A percentile compares a stretch with the other conserved stretches of the same genome.
Evolutionary conservation across 2,329 filamentous ascomycete genomes (phyloP).

Genomic region (Aspergillus novoparasiticus): DNA sequence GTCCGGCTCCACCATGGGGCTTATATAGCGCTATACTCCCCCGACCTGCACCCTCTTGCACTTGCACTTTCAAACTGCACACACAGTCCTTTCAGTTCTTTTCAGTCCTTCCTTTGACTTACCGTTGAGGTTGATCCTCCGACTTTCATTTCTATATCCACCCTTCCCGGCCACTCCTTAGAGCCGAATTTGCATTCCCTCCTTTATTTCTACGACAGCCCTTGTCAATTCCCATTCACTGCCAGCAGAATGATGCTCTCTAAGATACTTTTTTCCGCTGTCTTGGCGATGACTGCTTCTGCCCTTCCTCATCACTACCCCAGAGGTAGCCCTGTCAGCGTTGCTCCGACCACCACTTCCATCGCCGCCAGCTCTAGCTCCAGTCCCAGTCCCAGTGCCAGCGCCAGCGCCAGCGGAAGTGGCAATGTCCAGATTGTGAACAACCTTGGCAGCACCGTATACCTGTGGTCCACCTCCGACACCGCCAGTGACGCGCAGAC

Average conservation of each 20-base stretch:
- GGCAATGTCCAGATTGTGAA: constrained; percentile 30
- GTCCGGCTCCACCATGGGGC: neutral
- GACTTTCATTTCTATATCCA: neutral
- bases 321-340: constrained; percentile 5
- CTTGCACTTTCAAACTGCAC: neutral
- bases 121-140: neutral
- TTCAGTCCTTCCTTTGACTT: neutral
- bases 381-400: constrained; percentile 7
- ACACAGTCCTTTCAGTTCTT: neutral
- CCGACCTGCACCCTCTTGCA: neutral
- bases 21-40: neutral
- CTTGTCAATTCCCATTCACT: neutral
- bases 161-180: neutral
- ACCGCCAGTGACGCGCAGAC: constrained; percentile 23
- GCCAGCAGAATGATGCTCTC: constrained; percentile 14
- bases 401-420: constrained; percentile 13
- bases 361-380: constrained; percentile 5
- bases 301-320: constrained; percentile 8
- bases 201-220: neutral
- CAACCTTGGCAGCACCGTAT: constrained; percentile 28
- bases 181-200: too few relatives aligned
- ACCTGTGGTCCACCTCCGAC: constrained; percentile 32
- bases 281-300: constrained; percentile 12
- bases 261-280: constrained; percentile 13
- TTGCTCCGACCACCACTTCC: neutral